Evolutionary conservation across 805 yeast species (phyloP), one percentile per base, ranked within the genome.

Genomic region (Candida caryicola): DNA sequence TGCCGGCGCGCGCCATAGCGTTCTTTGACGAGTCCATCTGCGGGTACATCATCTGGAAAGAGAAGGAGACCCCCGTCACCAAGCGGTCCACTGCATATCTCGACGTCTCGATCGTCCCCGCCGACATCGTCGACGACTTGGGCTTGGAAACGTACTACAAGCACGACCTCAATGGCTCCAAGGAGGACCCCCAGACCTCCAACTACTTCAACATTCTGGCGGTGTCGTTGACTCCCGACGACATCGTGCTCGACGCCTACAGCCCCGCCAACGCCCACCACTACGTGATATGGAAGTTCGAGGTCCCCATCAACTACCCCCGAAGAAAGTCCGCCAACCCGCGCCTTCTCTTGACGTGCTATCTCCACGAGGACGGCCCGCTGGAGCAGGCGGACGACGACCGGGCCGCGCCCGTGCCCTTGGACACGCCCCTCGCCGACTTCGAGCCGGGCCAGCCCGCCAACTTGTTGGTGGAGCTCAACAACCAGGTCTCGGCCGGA

Each of bases 11-110:
- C 30, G 29, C 26, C n/a, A 39, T 59, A 15, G 49, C 58, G 15
- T 65, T 62, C 37, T 60, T 55, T 41, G 68, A 63, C 36, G 71
- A 65, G 37, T 31, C 44, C 3, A 45, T 62, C 21, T 35, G 40
- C 9, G 69, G 64, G 1, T 64, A 54, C 40, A 36, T 64, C 17
- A 34, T 60, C 18, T 52, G 48, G 39, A 39, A 51, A 14, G 34
- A 38, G 13, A 25, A 40, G 17, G 42, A 13, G 33, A 31, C 13
- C 15, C 31, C 23, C 38, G 33, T 26, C 31, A 26, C 32, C 10
- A 41, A 25, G 8, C 41, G 34, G 14, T 32, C 40, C 16, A 37
- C 42, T 5, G 49, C 38, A 12, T 50, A 44, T 16, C 37, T 57
- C 23, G 51, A 55, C 31, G 49, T 50, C 1, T 44, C 58, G 4